These are phyloP conservation scores for Talaromyces verruculosus DNA, from an alignment of 2,329 filamentous ascomycete genomes.

Conservation along the genomic window DNA sequence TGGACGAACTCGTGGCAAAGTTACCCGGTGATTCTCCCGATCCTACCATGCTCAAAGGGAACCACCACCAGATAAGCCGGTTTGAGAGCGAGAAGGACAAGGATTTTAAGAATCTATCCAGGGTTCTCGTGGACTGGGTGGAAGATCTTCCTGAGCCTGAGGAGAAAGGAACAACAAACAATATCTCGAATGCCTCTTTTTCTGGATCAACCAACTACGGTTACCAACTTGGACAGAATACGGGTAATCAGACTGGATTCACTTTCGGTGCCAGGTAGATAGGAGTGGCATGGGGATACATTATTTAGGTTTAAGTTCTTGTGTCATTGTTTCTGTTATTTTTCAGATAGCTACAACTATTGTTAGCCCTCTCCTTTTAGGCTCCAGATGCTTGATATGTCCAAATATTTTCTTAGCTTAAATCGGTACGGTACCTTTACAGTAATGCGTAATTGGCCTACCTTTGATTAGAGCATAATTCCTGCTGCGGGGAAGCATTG, in stretches of 20 bases:
- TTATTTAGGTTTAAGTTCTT: not conserved
- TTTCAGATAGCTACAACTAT: too few relatives aligned
- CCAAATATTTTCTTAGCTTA: too few relatives aligned
- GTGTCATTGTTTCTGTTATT: not conserved
- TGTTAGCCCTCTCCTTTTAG: too few relatives aligned
- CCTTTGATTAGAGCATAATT: too few relatives aligned
- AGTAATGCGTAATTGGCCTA: too few relatives aligned
- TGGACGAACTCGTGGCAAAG: constrained; percentile 6
- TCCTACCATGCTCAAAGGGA: not conserved
- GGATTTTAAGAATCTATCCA: constrained; percentile 10
- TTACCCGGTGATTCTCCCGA: not conserved
- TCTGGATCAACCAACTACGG: constrained; percentile 6
- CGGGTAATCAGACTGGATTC: constrained; percentile 9
- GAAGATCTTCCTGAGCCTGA: constrained; percentile 2
- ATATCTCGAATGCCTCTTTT: constrained; percentile 14
- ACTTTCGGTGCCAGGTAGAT: constrained; percentile 5
- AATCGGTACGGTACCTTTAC: too few relatives aligned
- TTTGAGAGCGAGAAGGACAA: constrained; percentile 9
- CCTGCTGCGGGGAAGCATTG: too few relatives aligned
- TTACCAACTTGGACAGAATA: constrained; percentile 11
- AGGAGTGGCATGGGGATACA: not conserved
- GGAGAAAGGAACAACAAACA: constrained; percentile 2
- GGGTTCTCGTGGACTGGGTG: constrained; percentile 6
- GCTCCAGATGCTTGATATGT: too few relatives aligned
- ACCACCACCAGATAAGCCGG: constrained; percentile 2